A percentile compares a stretch with the other conserved stretches of the same genome.
Evolutionary conservation across 805 yeast genomes (phyloP).

Genomic region (Cyberlindnera mycetangii): DNA sequence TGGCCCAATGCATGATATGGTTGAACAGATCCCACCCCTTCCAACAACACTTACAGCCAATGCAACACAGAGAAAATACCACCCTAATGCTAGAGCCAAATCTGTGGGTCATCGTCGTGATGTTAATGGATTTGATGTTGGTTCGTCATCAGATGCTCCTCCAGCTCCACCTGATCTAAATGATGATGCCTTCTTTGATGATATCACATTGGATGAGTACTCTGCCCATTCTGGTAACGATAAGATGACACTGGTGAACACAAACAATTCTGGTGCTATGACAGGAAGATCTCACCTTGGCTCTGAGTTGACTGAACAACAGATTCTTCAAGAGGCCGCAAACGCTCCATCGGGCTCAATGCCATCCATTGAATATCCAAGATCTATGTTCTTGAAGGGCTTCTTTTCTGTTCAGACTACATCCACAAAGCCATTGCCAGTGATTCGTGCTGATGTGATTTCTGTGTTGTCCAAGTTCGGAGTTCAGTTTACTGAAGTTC

Average conservation of each 20-base stretch:
- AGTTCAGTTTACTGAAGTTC: conserved; percentile 82
- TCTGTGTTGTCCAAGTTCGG: conserved; percentile 71
- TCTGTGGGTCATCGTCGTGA: conserved; percentile 82
- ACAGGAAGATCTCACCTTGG: conserved; percentile 9
- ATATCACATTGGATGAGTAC: conserved; percentile 58
- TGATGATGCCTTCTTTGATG: conserved; percentile 49
- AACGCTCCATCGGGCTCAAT: conserved; percentile 71
- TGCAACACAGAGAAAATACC: conserved; percentile 37
- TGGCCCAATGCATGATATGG: conserved; percentile 10
- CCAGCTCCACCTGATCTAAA: conserved; percentile 33
- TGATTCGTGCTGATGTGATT: conserved; percentile 81
- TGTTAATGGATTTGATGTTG: conserved; percentile 8
- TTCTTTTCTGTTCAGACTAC: conserved; percentile 94
- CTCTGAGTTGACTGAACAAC: conserved; percentile 42
- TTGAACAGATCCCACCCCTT: conserved; percentile 11
- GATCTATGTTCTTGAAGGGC: conserved; percentile 86
- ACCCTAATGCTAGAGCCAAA: conserved; percentile 86
- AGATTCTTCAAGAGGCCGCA: conserved; percentile 45
- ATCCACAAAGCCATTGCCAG: conserved; percentile 86
- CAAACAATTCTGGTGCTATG: conserved; percentile 16
- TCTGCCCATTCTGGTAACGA: conserved; percentile 14
- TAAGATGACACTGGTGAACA: conserved; percentile 19
- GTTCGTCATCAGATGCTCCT: conserved; percentile 21
- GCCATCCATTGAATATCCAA: conserved; percentile 94
- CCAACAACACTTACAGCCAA: conserved; percentile 3